Evolutionary conservation across 2,329 filamentous ascomycete genomes (phyloP).

Genomic region (Xylaria sp.): DNA sequence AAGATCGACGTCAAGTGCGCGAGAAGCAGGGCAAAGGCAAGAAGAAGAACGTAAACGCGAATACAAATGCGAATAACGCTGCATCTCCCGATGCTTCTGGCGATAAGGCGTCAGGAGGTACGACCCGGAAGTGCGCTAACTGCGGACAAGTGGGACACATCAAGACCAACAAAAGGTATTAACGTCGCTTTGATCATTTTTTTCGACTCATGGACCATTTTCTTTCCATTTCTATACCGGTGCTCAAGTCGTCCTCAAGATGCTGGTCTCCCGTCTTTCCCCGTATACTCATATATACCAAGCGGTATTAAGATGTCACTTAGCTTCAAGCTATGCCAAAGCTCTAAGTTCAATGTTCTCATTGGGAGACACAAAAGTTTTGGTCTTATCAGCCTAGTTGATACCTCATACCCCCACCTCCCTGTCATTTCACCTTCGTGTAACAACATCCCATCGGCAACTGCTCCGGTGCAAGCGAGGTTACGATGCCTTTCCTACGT

Average conservation of each 20-base stretch:
- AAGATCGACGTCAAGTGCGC: conserved; percentile 84
- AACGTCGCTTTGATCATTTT: conserved; percentile 41
- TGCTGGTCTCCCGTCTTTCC: neutral
- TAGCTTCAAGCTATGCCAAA: too few relatives aligned
- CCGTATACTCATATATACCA: too few relatives aligned
- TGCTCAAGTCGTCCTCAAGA: neutral
- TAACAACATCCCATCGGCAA: neutral
- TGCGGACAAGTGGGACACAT: conserved; percentile 97
- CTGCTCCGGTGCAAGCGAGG: neutral
- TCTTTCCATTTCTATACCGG: conserved; percentile 25
- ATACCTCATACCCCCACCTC: too few relatives aligned
- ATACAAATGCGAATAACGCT: conserved; percentile 39
- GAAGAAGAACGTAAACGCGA: conserved; percentile 45
- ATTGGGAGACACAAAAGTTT: too few relatives aligned
- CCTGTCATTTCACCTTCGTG: neutral
- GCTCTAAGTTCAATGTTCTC: too few relatives aligned
- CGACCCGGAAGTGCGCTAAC: conserved; percentile 93
- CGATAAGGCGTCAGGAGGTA: conserved; percentile 64
- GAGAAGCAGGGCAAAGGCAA: conserved; percentile 81
- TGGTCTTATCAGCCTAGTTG: too few relatives aligned
- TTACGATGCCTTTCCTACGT: neutral
- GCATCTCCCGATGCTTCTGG: conserved; percentile 59
- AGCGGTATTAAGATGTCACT: too few relatives aligned
- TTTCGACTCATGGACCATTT: conserved; percentile 21
- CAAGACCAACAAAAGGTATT: conserved; percentile 98